Base-by-base conservation (phyloP, 2,329 filamentous ascomycete genomes). In the Fusarium sp. region DNA sequence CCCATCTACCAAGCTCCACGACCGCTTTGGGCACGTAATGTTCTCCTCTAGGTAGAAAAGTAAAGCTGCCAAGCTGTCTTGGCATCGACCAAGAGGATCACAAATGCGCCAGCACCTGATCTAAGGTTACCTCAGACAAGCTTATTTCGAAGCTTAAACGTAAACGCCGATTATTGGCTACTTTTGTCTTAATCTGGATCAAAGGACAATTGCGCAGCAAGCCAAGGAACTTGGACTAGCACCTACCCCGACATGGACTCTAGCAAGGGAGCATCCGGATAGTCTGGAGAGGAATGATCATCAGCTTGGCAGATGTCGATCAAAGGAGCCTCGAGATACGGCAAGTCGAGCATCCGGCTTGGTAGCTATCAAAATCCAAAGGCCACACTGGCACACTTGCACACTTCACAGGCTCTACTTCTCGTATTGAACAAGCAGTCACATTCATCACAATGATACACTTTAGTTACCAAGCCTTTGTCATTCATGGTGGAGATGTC, bases 111-210 rank as follows among this genome's bases (percentile, higher is more conserved):
- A 71, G 52, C 42, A 61, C 46, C 59, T 59, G 54, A 24, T 34
- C 34, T 19, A 40, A 40, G 30, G 17, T 45, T 58, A 62, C 54
- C 32, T 30, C 43, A 70, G 60, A 71, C 69, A 71, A 71, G 69
- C 69, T 71, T 71, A 72, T 72, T 68, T 68, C 55, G 53, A 71
- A 71, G 69, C 67, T 72, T 70, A 72, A 59, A 43, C 53, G 38
- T 17, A 23, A 44, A 21, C 28, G n/a, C 39, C 46, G 43, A 10
- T 42, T 15, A 64, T 51, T 60, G 48, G 47, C 10, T 43, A 32
- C 32, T 12, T 39, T 12, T 30, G 20, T 19, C 21, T 62, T 38
- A 28, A 54, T 28, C n/a, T 63, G 50, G n/a, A 34, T 63, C 60
- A 63, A 46, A 46, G 26, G 21, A 9, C 36, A 19, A 50, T 56